Evolutionary conservation across 768 basidiomycete species (phyloP).

Genomic region (Lactarius tabidus): DNA sequence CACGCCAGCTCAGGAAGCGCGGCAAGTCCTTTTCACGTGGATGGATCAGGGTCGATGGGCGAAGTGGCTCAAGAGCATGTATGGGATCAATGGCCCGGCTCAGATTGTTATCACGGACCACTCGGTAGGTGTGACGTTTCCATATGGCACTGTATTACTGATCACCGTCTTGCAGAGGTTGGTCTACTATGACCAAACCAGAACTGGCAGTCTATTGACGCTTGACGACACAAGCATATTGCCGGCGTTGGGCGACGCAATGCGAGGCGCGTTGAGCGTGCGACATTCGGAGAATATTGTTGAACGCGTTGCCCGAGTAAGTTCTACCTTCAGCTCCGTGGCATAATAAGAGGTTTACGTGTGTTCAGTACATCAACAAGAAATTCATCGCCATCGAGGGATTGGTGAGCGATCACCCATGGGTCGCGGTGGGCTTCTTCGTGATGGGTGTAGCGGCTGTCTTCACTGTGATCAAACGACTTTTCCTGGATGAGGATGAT

Average conservation of each 20-base stretch:
- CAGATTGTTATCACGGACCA: slow-evolving; percentile 78
- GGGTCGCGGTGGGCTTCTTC: slow-evolving; percentile 29
- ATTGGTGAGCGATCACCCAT: slow-evolving; percentile 30
- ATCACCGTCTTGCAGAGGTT: slow-evolving; percentile 44
- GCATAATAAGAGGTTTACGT: not conserved
- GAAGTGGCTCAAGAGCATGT: slow-evolving; percentile 91
- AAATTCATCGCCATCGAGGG: slow-evolving; percentile 30
- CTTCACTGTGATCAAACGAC: slow-evolving; percentile 26
- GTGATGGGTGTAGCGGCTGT: slow-evolving; percentile 24
- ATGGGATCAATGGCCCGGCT: slow-evolving; percentile 51
- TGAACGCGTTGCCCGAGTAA: slow-evolving; percentile 62
- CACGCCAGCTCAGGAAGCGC: slow-evolving; percentile 29
- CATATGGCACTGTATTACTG: not conserved
- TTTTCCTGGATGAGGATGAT: slow-evolving; percentile 27
- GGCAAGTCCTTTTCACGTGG: slow-evolving; percentile 79
- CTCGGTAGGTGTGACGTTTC: slow-evolving; percentile 44
- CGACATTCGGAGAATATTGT: slow-evolving; percentile 68
- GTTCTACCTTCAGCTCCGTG: slow-evolving; percentile 29
- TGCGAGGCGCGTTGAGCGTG: slow-evolving; percentile 43
- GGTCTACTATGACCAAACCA: slow-evolving; percentile 73
- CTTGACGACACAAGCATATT: slow-evolving; percentile 58
- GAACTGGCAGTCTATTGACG: slow-evolving; percentile 48
- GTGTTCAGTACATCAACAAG: slow-evolving; percentile 33
- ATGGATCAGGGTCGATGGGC: slow-evolving; percentile 85
- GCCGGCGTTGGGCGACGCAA: slow-evolving; percentile 64